Base-by-base conservation (phyloP, 129 eudicot species). In the Lonicera japonica region DNA sequence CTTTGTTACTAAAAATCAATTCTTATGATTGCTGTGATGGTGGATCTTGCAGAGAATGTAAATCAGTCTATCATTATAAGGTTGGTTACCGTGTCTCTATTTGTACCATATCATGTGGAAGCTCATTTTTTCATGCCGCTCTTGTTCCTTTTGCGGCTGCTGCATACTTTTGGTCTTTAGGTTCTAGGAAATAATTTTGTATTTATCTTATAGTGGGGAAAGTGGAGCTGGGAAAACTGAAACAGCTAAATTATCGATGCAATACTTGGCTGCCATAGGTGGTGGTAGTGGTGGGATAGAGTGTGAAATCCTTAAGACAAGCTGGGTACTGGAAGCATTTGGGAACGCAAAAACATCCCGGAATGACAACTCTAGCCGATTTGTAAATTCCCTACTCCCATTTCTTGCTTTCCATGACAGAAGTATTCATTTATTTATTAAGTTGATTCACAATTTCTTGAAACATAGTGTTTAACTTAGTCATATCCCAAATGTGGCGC, bases 151-250 rank as follows among this genome's bases (percentile, higher is more conserved):
- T 67, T 7, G 64, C 1, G 41, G 45, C 25, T 20, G 10, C 8
- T 18, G 18, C 12, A 16, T 39, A 21, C 46, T 8, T 59, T 54
- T 21, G 48, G 17, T 48, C 25, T 25, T 21, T 64, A 36, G 22
- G n/a, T 39, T 66, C 21, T 43, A 10, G 16, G 16, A 43, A 14
- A 3, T 14, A 43, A 43, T 62, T 25, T 54, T 61, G 21, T 8
- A 25, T 58, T 21, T 52, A 39, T 52, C 20, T 63, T 82, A 19
- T 58, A 94, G 99, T 65, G 96, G 96, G 62, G 99, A 94, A 75
- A 94, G 96, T 78, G 99, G 99, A 63, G 78, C 95, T 45, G 99
- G 99, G 69, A 94, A 94, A 76, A 94, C 92, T 25, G 95, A 88
- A 73, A 85, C 96, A 62, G 85, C 95, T 64, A 94, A 94, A 56